Conservation (phyloP, 2,329 filamentous ascomycete species). For the Ophiosphaerella narmari region DNA sequence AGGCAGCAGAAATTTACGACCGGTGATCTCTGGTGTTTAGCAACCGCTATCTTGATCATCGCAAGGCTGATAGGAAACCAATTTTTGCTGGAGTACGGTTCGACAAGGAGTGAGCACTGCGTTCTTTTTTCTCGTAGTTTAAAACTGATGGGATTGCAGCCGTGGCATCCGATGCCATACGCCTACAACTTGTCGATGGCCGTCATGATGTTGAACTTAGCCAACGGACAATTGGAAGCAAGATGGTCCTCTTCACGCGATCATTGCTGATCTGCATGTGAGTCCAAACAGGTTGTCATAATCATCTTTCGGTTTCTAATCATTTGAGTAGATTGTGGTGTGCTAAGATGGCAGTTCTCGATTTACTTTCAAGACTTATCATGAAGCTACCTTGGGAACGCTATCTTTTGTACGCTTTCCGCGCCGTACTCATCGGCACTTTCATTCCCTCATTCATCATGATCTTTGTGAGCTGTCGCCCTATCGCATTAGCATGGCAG, state of each 20-base stretch:
- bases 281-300: neutral
- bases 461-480: constrained; percentile 14
- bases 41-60: constrained; percentile 13
- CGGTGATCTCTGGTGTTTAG: constrained; percentile 24
- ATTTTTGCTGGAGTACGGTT: constrained; percentile 18
- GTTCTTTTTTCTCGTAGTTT: neutral
- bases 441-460: constrained; percentile 20
- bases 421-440: constrained; percentile 9
- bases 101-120: constrained; percentile 15
- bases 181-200: constrained; percentile 10
- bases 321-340: constrained; percentile 15
- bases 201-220: neutral
- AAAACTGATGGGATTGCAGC: neutral
- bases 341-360: constrained; percentile 23
- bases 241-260: constrained; percentile 20
- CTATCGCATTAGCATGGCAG: constrained; percentile 19
- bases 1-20: constrained; percentile 14
- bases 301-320: neutral
- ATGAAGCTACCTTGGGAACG: constrained; percentile 22
- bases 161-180: neutral
- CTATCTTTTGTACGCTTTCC: constrained; percentile 10
- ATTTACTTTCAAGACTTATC: constrained; percentile 17
- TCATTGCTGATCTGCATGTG: constrained; percentile 19
- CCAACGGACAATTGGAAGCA: constrained; percentile 14
- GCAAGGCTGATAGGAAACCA: constrained; percentile 17